Base-by-base conservation (phyloP, 495 filamentous ascomycete genomes). In the Usnea hakonensis region DNA sequence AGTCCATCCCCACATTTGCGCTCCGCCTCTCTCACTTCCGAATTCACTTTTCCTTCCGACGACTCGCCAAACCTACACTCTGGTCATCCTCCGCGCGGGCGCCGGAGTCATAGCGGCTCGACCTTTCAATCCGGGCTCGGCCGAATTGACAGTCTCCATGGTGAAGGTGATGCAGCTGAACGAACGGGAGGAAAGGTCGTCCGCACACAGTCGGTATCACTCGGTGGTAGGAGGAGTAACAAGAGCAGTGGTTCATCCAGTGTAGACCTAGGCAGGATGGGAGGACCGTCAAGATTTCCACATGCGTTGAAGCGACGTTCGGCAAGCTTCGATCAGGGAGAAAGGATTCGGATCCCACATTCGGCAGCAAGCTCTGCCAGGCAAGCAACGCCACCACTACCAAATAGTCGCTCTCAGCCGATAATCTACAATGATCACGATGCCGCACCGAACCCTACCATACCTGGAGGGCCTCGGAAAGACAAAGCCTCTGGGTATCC, bases 371-470 rank as follows among this genome's bases (percentile, higher is more conserved):
- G 58, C 41, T 61, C 62, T 16, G 60, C 33, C 23, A 59, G 41
- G 54, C 50, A 60, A 48, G 37, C 53, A 59, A 50, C 52, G 17
- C 11, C 55, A 57, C 58, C 52, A 32, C 7, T 55, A 11, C 48
- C 30, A 69, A 74, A 5, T 67, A 73, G 60, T 72, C 69, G 58
- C 35, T 59, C 57, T 33, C 50, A 58, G 21, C 68, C 74, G 0
- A 75, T 71, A 41, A 60, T 70, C 13, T 81, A 82, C 58, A 72
- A 85, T 66, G 79, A 84, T 60, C 83, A 87, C 71, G 90, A 96
- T 68, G 89, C 92, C 61, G 94, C 94, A 35, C 93, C 92, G 16
- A 91, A 87, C 26, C 94, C 94, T 28, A 94, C 85, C 44, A 77
- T 98, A 55, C 91, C 91, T 23, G 87, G 79, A 48, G 93, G 92